phyloP scores from a whole-genome alignment of 495 filamentous ascomycete genomes.

The Diplogelasinospora grovesii region DNA sequence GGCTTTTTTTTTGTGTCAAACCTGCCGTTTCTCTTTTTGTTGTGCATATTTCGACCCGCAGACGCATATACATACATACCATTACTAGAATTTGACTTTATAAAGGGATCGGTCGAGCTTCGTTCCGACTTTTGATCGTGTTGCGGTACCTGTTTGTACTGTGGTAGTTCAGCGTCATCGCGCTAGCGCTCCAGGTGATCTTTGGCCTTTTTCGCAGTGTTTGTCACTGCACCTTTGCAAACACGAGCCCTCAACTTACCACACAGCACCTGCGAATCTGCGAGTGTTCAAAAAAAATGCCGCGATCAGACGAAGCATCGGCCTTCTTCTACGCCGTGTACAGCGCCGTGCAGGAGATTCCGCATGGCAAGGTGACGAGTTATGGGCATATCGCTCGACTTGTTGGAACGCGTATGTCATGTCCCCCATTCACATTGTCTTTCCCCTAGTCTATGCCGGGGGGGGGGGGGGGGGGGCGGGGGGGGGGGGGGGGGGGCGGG shows the following conservation, averaged over 20 bases:
- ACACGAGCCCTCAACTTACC: neutral
- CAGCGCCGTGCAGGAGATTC: conserved; percentile 75
- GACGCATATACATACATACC: no score
- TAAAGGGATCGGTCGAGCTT: no score
- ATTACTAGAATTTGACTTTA: no score
- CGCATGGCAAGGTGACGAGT: conserved; percentile 71
- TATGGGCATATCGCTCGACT: conserved; percentile 85
- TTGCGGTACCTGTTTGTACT: no score
- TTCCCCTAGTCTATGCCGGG: neutral
- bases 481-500: no score
- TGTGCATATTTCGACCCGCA: no score
- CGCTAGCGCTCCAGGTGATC: no score
- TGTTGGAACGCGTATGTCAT: conserved; percentile 64
- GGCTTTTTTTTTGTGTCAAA: neutral
- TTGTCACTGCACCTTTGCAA: neutral
- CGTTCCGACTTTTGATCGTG: no score
- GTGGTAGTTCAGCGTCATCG: no score
- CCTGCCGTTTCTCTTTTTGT: neutral
- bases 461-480: no score
- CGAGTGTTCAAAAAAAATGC: conserved; percentile 39
- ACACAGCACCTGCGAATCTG: neutral
- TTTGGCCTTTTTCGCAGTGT: no score
- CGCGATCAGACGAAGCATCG: conserved; percentile 75
- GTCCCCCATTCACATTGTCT: neutral
- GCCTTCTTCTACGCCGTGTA: conserved; percentile 83